phyloP scores from a whole-genome alignment of 2,329 filamentous ascomycete genomes.

The Alternaria arborescens region DNA sequence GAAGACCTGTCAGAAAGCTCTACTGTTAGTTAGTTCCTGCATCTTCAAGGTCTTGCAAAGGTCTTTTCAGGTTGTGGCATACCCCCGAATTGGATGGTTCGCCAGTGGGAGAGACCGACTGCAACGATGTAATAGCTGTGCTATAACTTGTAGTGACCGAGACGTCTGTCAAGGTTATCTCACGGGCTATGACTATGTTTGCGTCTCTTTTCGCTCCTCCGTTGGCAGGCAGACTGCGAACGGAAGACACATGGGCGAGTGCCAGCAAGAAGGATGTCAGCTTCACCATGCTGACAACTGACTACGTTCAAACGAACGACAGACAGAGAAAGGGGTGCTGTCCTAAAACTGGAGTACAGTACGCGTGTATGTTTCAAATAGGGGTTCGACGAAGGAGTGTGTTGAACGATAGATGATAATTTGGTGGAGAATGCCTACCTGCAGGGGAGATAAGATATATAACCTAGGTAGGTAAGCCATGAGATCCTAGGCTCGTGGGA shows the following conservation, averaged over 20 bases:
- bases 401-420: conserved; percentile 39
- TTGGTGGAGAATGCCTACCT: conserved; percentile 27
- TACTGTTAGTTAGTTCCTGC: conserved; percentile 22
- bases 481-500: conserved; percentile 8
- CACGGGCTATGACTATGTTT: conserved; percentile 28
- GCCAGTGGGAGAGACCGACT: conserved; percentile 37
- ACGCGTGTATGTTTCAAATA: conserved; percentile 10
- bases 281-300: conserved; percentile 34
- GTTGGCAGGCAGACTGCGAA: conserved; percentile 35
- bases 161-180: conserved; percentile 31
- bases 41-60: neutral
- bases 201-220: conserved; percentile 24
- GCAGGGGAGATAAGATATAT: conserved; percentile 31
- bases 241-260: conserved; percentile 31
- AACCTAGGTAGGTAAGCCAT: conserved; percentile 17
- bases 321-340: conserved; percentile 26
- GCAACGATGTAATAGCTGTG: conserved; percentile 36
- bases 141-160: conserved; percentile 45
- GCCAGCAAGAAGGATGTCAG: conserved; percentile 37
- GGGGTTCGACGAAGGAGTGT: conserved; percentile 38
- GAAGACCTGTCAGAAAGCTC: conserved; percentile 45
- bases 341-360: conserved; percentile 18
- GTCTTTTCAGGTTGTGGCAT: conserved; percentile 8
- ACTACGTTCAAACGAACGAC: conserved; percentile 16
- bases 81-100: conserved; percentile 41